Evolutionary conservation across 2,329 filamentous ascomycete genomes (phyloP).

Genomic region (Epichloe gansuensis): DNA sequence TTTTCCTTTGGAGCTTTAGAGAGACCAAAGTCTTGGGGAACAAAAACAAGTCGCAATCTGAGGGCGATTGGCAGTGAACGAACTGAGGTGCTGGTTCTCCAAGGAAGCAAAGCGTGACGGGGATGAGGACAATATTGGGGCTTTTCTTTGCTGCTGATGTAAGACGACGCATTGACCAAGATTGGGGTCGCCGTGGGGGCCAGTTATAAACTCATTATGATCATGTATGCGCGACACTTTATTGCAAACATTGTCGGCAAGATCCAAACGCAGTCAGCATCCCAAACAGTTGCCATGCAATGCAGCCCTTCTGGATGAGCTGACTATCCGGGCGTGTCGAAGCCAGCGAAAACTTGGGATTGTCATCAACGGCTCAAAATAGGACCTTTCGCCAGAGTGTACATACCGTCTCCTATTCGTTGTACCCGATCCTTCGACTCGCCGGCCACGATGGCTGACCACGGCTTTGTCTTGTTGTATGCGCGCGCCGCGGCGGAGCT

Average conservation of each 20-base stretch:
- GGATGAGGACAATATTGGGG: background rate
- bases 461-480: no score
- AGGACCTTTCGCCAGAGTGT: background rate
- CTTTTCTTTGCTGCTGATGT: no score
- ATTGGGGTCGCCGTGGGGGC: no score
- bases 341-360: no score
- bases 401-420: background rate
- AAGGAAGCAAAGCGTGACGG: no score
- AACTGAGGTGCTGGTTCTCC: background rate
- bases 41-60: background rate
- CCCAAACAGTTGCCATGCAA: background rate
- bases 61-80: background rate
- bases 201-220: no score
- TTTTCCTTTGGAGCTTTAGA: background rate
- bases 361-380: background rate
- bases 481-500: no score
- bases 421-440: background rate
- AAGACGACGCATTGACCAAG: no score
- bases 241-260: background rate
- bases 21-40: background rate
- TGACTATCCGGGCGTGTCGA: background rate
- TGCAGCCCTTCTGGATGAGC: background rate
- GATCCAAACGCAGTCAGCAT: background rate
- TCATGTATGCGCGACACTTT: no score
- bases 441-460: background rate